Percentiles rank a stretch among this genome's conserved stretches.
Conservation (phyloP, 2,329 filamentous ascomycete genomes). For the Pseudogymnoascus sp. region DNA sequence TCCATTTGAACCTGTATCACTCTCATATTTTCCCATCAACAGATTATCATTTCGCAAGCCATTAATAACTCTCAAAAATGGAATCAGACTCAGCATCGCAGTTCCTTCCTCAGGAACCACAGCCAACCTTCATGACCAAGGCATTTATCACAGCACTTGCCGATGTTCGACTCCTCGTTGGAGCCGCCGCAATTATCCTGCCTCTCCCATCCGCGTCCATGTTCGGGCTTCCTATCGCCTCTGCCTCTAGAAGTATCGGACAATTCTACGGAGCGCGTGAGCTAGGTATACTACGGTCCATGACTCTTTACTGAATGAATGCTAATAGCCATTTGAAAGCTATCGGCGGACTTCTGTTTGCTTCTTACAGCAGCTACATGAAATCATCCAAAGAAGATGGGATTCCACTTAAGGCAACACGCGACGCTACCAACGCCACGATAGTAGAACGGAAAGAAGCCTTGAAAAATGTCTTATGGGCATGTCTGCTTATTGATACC, state of each 20-base stretch:
- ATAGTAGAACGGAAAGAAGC: background rate
- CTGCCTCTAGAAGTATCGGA: background rate
- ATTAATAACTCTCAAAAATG: background rate
- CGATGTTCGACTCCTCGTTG: background rate
- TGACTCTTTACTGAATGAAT: background rate
- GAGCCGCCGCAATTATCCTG: background rate
- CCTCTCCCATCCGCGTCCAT: background rate
- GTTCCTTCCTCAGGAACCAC: background rate
- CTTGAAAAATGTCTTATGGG: background rate
- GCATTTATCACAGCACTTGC: background rate
- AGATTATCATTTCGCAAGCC: background rate
- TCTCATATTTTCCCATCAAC: background rate
- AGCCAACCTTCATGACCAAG: conserved; percentile 3
- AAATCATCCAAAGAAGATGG: background rate
- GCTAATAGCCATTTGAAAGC: background rate
- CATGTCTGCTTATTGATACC: background rate
- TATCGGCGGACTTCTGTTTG: background rate
- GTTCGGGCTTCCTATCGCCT: background rate
- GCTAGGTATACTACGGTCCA: background rate
- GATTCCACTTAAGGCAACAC: background rate
- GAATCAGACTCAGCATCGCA: background rate
- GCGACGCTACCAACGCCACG: background rate
- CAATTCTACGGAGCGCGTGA: conserved; percentile 4
- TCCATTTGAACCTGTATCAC: background rate
- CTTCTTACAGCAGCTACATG: conserved; percentile 1